Evolutionary conservation across 1,284 basidiomycete genomes (phyloP), one percentile per base, ranked within the genome.

Genomic region (Ustilago shanxiensis): DNA sequence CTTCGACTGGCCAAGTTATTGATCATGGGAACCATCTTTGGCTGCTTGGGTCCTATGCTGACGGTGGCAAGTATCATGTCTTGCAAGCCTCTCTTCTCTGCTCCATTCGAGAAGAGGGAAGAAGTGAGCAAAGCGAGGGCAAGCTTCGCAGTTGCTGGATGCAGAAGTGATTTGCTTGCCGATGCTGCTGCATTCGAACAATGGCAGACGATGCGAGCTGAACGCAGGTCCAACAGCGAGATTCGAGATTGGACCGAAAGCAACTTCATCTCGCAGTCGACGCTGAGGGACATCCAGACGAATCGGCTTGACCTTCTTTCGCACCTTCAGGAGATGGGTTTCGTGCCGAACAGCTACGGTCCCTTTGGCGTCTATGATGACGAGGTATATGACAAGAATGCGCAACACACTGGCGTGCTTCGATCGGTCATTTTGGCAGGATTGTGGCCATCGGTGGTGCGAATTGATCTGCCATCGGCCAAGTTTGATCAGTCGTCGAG

Each of bases 81-180:
- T 1, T 93, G 91, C 28, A 96, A 96, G 82, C 92, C 95, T 1
- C 86, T 98, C 41, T 97, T 97, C 86, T 83, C 91, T 4, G 93
- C 88, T 59, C 93, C 94, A 0, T 89, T 92, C 83, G 94, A 96
- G 35, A 92, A 92, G 86, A 89, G 94, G 8, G 92, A 95, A 35
- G 93, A 94, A 79, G 91, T 92, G 8, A 89, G 88, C 57, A 88
- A 88, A 91, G 50, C 73, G 2, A 53, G 76, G 6, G 58, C 67
- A 24, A 70, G 62, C 29, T 79, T 77, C 24, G 60, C 66, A 8
- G 47, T 95, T 80, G 87, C 90, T 10, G 89, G 88, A 13, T 91
- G 89, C n/a, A 91, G 92, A 66, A 95, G 94, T 75, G 95, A 98
- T 83, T 88, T 98, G 6, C 87, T 98, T 29, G 94, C 94, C 0